phyloP scores from a whole-genome alignment of 2,329 filamentous ascomycete genomes.

The Corinectria fuckeliana region DNA sequence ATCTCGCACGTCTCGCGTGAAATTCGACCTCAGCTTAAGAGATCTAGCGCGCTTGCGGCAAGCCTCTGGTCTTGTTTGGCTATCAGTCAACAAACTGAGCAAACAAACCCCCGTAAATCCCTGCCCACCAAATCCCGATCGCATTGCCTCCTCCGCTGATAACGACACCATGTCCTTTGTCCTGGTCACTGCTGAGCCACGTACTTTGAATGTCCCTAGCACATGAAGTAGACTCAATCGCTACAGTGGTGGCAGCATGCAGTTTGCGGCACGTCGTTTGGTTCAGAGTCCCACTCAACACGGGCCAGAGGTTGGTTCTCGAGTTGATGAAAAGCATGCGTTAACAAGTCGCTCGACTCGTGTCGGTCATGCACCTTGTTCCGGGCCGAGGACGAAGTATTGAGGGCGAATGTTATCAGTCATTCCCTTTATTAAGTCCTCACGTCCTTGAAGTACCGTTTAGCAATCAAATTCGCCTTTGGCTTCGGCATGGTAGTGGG shows the following conservation, averaged over 20 bases:
- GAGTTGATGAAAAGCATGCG: not conserved
- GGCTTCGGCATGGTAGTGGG: not conserved
- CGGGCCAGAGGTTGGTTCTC: not conserved
- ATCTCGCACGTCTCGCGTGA: not conserved
- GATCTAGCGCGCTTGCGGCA: not conserved
- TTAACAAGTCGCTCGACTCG: not conserved
- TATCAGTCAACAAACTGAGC: not conserved
- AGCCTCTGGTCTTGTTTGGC: not conserved
- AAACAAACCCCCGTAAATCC: not conserved
- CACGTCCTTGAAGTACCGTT: slow-evolving; percentile 16
- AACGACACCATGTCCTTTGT: not conserved
- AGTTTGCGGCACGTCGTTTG: not conserved
- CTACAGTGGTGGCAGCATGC: not conserved
- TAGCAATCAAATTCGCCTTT: slow-evolving; percentile 1
- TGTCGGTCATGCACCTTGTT: not conserved
- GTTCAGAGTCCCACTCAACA: not conserved
- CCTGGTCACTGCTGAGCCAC: not conserved
- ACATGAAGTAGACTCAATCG: not conserved
- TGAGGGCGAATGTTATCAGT: not conserved
- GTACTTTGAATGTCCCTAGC: not conserved
- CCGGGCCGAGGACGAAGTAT: slow-evolving; percentile 1
- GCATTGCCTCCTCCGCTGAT: not conserved
- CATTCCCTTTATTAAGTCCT: slow-evolving; percentile 9
- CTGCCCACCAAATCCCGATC: not conserved
- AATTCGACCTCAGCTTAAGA: not conserved